phyloP scores from a whole-genome alignment of 257 asterid species.

The Solanum gracilifrons region DNA sequence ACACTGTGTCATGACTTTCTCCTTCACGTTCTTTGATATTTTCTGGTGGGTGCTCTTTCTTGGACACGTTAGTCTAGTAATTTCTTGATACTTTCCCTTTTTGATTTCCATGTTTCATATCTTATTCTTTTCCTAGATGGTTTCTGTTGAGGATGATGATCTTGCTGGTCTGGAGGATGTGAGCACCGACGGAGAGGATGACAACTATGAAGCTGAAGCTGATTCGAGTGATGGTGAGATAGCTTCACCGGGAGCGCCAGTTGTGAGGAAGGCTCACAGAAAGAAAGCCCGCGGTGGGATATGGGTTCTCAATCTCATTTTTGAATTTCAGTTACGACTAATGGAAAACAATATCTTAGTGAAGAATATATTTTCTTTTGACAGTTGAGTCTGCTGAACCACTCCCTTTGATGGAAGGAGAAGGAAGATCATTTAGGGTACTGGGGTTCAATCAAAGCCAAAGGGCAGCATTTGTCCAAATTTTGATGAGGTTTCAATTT shows the following conservation, averaged over 20 bases:
- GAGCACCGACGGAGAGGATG: slow-evolving; percentile 93
- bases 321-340: not conserved
- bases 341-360: not conserved
- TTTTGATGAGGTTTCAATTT: slow-evolving; percentile 25
- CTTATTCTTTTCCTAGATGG: slow-evolving; percentile 55
- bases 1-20: not conserved
- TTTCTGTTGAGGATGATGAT: slow-evolving; percentile 90
- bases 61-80: not conserved
- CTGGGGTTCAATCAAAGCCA: slow-evolving; percentile 87
- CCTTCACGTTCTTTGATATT: not conserved
- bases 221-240: slow-evolving; percentile 84
- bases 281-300: slow-evolving; percentile 70
- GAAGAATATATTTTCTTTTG: slow-evolving; percentile 3
- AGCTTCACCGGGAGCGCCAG: slow-evolving; percentile 50
- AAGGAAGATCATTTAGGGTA: slow-evolving; percentile 80
- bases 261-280: slow-evolving; percentile 45
- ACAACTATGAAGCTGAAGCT: slow-evolving; percentile 94
- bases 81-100: not conserved
- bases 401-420: slow-evolving; percentile 93
- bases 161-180: slow-evolving; percentile 95
- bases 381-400: slow-evolving; percentile 57
- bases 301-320: slow-evolving; percentile 1
- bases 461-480: slow-evolving; percentile 79
- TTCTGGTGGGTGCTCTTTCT: not conserved
- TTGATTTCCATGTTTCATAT: slow-evolving; percentile 5